Percentiles rank a stretch among this genome's conserved stretches.
Conservation (phyloP, 345 rosid species). For the Orychophragmus violaceus region DNA sequence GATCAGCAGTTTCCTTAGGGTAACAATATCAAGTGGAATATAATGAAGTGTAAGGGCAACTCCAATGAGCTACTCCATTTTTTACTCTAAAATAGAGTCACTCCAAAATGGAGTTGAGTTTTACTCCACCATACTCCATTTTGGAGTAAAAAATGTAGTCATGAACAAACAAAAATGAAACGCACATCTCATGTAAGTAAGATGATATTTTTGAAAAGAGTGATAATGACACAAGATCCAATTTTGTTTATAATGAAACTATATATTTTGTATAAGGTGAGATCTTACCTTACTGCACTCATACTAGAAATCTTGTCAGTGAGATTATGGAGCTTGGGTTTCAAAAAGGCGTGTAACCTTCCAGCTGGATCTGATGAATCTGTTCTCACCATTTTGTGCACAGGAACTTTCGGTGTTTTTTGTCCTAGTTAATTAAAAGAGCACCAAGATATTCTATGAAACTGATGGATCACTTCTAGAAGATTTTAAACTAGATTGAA, state of each 20-base stretch:
- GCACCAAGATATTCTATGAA: slow-evolving; percentile 8
- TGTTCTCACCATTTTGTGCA: slow-evolving; percentile 80
- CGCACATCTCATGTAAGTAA: too few species aligned
- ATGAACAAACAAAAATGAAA: too few species aligned
- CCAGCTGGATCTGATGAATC: slow-evolving; percentile 90
- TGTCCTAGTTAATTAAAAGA: slow-evolving; percentile 40
- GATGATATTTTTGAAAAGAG: too few species aligned
- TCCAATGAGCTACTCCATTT: too few species aligned
- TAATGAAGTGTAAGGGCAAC: neutral
- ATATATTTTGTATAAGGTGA: neutral
- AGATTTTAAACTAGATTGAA: slow-evolving; percentile 36
- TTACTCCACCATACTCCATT: too few species aligned
- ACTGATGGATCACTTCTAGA: slow-evolving; percentile 38
- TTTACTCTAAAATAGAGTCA: too few species aligned
- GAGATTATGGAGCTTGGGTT: slow-evolving; percentile 39
- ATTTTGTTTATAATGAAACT: neutral
- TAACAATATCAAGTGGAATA: neutral
- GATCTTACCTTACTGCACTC: slow-evolving; percentile 62
- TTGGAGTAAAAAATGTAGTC: too few species aligned
- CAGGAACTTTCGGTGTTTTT: slow-evolving; percentile 66
- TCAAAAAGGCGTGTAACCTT: slow-evolving; percentile 77
- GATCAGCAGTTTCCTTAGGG: slow-evolving; percentile 77
- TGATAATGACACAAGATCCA: too few species aligned
- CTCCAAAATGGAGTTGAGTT: too few species aligned
- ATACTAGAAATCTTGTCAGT: slow-evolving; percentile 43